Base-by-base conservation (phyloP, 768 basidiomycete genomes). In the Hericium coralloides region DNA sequence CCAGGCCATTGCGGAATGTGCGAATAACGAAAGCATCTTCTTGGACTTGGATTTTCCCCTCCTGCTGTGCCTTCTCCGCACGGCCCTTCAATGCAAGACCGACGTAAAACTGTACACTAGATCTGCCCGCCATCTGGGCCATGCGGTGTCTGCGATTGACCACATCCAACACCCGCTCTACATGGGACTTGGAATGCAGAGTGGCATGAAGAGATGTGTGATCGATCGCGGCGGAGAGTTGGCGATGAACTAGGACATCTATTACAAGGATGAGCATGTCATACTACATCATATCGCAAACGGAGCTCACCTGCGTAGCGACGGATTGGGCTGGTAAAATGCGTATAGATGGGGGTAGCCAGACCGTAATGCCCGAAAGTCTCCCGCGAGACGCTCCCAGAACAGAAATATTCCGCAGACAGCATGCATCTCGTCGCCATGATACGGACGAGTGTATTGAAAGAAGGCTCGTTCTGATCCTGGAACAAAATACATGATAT, bases 391-490 rank as follows among this genome's bases (percentile, higher is more conserved):
- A 98, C 93, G 63, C 92, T 94, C 9, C 97, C 95, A 0, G 95
- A 90, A 68, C 90, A 92, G 73, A 98, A 98, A 70, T 99, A 99
- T 69, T 99, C 97, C 18, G 97, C 97, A 0, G 95, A 87, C 23
- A 98, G 78, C 97, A 99, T 99, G 69, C 97, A 98, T 31, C 97
- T 78, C 3, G 95, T 98, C 2, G 97, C 95, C 95, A 99, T 98
- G 70, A 99, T 98, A 43, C 97, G 85, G 38, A 99, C 95, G 17
- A 98, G 81, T 0, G 94, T 98, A 65, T 98, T 99, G 78, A 99
- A 98, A 0, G 92, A 85, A 0, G 94, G 90, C 64, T 92, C 84
- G 17, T 72, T 69, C 0, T 87, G 79, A 66, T 97, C 93, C 93
- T 95, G 31, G 10, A 31, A 31, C 31, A 31, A 31, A 57, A 1